These are phyloP conservation scores for Vaccinium vitisidaea DNA, from an alignment of 148 eudicot species.

Conservation along the genomic window DNA sequence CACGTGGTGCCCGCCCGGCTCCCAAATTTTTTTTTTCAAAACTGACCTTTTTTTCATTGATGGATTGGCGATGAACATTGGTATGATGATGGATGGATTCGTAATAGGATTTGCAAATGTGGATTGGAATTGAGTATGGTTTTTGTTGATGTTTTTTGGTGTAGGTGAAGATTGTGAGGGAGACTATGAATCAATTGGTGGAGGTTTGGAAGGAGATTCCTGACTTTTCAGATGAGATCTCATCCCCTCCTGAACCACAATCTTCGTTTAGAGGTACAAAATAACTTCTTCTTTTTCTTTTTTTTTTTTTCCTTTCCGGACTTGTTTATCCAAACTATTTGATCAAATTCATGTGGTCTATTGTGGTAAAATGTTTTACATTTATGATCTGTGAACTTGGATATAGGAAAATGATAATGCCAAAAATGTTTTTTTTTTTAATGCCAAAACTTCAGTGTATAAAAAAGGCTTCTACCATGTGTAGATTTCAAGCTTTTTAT, in stretches of 20 bases:
- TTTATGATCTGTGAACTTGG: not conserved
- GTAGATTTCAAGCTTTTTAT: too few species aligned
- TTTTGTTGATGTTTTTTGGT: conserved; percentile 17
- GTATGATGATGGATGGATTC: not conserved
- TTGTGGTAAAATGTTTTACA: too few species aligned
- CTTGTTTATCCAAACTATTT: not conserved
- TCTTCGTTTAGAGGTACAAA: conserved; percentile 60
- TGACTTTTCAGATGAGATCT: conserved; percentile 62
- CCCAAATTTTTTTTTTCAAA: too few species aligned
- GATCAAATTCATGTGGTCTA: not conserved
- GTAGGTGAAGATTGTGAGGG: conserved; percentile 88
- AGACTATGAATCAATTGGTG: conserved; percentile 71
- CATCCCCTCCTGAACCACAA: conserved; percentile 49
- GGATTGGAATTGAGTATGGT: conserved; percentile 2
- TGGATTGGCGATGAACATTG: too few species aligned
- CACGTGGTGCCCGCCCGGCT: too few species aligned
- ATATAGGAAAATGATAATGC: too few species aligned
- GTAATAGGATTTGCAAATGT: not conserved
- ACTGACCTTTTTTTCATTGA: too few species aligned
- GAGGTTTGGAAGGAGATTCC: conserved; percentile 84
- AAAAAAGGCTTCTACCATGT: too few species aligned
- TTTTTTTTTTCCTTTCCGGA: not conserved
- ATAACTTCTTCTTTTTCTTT: not conserved
- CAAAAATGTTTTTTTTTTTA: too few species aligned
- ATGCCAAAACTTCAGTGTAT: too few species aligned